Evolutionary conservation across 176 grass and related monocot species (phyloP).

Genomic region (Phoenix roebelenii): DNA sequence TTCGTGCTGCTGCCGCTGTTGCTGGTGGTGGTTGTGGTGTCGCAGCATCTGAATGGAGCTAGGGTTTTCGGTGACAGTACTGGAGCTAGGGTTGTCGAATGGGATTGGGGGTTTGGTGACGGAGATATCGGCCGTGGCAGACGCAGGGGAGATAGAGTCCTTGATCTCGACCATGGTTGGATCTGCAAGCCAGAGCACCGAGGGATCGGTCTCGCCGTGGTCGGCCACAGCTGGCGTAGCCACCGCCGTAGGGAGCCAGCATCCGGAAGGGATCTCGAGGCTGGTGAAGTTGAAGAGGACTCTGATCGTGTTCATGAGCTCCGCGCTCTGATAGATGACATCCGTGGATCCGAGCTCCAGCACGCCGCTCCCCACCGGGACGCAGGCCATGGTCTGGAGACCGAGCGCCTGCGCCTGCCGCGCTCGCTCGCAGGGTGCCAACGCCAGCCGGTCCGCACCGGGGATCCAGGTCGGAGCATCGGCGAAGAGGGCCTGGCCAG

Average conservation of each 20-base stretch:
- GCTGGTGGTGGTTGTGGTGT: background rate
- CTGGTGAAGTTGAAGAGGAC: slow-evolving; percentile 53
- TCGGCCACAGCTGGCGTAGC: slow-evolving; percentile 4
- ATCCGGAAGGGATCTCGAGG: background rate
- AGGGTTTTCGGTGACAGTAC: slow-evolving; percentile 71
- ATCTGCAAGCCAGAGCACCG: slow-evolving; percentile 76
- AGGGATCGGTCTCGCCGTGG: slow-evolving; percentile 69
- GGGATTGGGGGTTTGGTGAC: slow-evolving; percentile 70
- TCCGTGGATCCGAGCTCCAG: slow-evolving; percentile 93
- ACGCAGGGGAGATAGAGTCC: slow-evolving; percentile 33
- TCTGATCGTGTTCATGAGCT: slow-evolving; percentile 54
- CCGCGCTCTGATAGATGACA: slow-evolving; percentile 47
- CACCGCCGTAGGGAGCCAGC: background rate
- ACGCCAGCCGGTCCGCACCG: slow-evolving; percentile 18
- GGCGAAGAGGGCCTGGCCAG: slow-evolving; percentile 47
- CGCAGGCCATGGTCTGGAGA: slow-evolving; percentile 86
- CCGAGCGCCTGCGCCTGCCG: slow-evolving; percentile 60
- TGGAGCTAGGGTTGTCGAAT: slow-evolving; percentile 71
- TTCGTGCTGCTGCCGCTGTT: background rate
- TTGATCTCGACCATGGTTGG: slow-evolving; percentile 51
- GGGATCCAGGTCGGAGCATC: slow-evolving; percentile 47
- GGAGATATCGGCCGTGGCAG: slow-evolving; percentile 41
- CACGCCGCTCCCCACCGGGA: slow-evolving; percentile 66
- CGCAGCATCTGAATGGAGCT: slow-evolving; percentile 30
- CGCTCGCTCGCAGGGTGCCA: slow-evolving; percentile 57